Evolutionary conservation across 2,329 filamentous ascomycete species (phyloP), one percentile per base, ranked within the genome.

Genomic region (Shiraia sp.): DNA sequence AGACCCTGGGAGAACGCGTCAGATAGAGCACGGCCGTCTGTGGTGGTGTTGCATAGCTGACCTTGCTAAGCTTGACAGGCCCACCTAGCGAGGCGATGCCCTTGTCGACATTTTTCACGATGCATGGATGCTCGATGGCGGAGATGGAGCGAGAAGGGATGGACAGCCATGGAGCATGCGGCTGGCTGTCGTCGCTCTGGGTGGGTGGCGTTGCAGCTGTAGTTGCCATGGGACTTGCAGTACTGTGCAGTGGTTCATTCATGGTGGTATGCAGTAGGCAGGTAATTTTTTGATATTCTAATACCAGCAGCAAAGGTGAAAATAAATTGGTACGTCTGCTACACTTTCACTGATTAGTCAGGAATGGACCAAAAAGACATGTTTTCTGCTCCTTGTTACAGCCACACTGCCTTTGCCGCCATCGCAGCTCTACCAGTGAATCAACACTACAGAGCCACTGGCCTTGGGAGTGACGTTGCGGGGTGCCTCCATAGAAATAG

Each of bases 41-140:
- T 36, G 33, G 27, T 45, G 29, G 17, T 38, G 38, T 29, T 16
- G 26, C 32, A 35, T 14, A 42, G 40, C 32, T 41, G 34, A 80
- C 80, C 61, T 79, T 75, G 59, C 75, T 73, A 51, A 85, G 73
- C 39, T 75, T 76, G 25, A 69, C 53, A 44, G 76, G 69, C 26
- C 81, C 81, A 29, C 83, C 81, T 32, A 87, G 75, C 27, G 83
- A 85, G 31, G 77, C 73, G 52, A 87, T 73, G 45, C 76, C 84
- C 59, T 79, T 83, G 59, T 85, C 79, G 42, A 85, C 63, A 64
- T 86, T 82, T 59, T 77, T 79, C 57, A 87, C 70, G 39, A 86
- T 76, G 61, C 80, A 82, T 37, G 85, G 85, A 68, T 87, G 84
- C 60, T 88, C 85, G 32, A 88, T 75, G 47, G 76, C 78, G 39